These are phyloP conservation scores for Leonotis leonurus DNA, from an alignment of 257 asterid species.

Conservation along the genomic window DNA sequence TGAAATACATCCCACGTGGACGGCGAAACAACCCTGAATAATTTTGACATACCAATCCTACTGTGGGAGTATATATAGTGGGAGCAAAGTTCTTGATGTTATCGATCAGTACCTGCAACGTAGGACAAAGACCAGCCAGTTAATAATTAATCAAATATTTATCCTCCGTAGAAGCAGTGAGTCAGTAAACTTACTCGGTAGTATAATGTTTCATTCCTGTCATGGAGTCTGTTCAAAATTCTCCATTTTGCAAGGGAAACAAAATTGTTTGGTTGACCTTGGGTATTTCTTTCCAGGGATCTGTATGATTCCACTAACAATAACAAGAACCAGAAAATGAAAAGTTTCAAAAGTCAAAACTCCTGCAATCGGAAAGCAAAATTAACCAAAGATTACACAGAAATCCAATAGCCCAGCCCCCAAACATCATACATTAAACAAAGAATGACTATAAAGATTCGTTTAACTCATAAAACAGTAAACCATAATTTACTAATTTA, in stretches of 20 bases:
- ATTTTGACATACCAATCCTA: slow-evolving; percentile 97
- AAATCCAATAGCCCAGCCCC: background rate
- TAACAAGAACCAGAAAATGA: slow-evolving; percentile 22
- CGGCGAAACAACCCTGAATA: slow-evolving; percentile 95
- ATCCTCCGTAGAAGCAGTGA: slow-evolving; percentile 5
- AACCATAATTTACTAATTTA: background rate
- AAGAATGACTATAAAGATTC: background rate
- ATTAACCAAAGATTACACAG: background rate
- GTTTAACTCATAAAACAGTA: background rate
- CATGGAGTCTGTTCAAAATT: slow-evolving; percentile 91
- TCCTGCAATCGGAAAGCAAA: no score
- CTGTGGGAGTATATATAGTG: slow-evolving; percentile 92
- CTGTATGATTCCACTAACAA: slow-evolving; percentile 83
- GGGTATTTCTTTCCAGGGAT: slow-evolving; percentile 85
- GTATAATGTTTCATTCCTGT: slow-evolving; percentile 95
- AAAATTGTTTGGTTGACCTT: slow-evolving; percentile 55
- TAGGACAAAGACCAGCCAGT: slow-evolving; percentile 14
- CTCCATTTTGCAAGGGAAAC: slow-evolving; percentile 94
- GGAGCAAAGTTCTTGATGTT: slow-evolving; percentile 92
- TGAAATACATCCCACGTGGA: slow-evolving; percentile 99
- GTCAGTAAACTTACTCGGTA: slow-evolving; percentile 66
- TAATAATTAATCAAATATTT: background rate
- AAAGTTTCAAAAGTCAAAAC: slow-evolving; percentile 12
- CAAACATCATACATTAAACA: background rate
- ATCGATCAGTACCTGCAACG: slow-evolving; percentile 77